phyloP scores from a whole-genome alignment of 2,329 filamentous ascomycete genomes.

The Colletotrichum sp. region DNA sequence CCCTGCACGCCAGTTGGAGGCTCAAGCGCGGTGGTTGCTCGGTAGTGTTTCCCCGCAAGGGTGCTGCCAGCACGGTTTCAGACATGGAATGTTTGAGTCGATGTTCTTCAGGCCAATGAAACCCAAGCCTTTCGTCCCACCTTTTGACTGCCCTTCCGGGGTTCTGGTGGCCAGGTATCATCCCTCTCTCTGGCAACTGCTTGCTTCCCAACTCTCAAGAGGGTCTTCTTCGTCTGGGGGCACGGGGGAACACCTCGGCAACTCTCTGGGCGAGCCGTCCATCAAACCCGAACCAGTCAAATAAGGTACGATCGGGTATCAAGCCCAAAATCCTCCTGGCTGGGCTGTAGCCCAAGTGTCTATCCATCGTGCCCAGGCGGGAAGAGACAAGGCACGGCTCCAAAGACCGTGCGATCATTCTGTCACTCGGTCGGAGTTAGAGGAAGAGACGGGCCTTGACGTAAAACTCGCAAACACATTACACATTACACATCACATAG shows the following conservation, averaged over 20 bases:
- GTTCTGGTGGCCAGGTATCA: neutral
- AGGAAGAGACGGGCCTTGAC: neutral
- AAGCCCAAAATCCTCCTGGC: neutral
- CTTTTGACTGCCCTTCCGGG: neutral
- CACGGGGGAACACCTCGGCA: neutral
- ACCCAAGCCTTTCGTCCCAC: constrained; percentile 8
- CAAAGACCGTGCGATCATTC: neutral
- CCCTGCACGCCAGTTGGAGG: constrained; percentile 18
- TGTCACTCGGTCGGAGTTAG: neutral
- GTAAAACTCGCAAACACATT: neutral
- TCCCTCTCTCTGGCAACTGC: too few relatives aligned
- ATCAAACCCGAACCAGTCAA: neutral
- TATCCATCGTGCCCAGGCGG: neutral
- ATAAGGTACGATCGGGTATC: neutral
- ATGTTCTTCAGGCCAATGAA: constrained; percentile 15
- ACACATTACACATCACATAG: neutral
- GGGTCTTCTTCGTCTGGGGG: neutral
- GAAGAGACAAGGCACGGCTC: neutral
- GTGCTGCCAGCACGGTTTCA: constrained; percentile 4
- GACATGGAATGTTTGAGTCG: constrained; percentile 18
- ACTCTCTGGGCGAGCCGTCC: neutral
- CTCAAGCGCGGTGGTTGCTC: constrained; percentile 11
- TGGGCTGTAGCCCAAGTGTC: neutral
- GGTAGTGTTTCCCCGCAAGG: constrained; percentile 4
- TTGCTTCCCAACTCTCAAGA: too few relatives aligned